Base-by-base conservation (phyloP, 139 green algal species). In the Deuterostichococcus epilithicus region DNA sequence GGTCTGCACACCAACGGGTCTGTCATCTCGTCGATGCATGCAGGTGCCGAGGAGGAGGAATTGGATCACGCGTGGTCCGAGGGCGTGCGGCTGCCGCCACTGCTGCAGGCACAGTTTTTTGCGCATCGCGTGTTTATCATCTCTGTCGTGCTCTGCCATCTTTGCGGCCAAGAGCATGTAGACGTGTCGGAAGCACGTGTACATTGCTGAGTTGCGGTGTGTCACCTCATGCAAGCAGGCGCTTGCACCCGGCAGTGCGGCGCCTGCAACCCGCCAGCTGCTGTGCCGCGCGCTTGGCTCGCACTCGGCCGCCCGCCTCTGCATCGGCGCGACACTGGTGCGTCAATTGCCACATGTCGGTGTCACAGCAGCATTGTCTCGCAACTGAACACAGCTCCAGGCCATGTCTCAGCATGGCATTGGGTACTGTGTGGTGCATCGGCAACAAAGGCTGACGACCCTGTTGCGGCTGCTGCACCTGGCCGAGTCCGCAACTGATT, bases 31-130 rank as follows among this genome's bases (percentile, higher is more conserved):
- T 63, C 13, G 42, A 8, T 5, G 18, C 28, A 20, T 63, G 52
- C 52, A 63, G 52, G 10, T 13, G 18, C 18, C 28, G 52, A 63
- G 13, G 52, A 63, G 3, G 20, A 63, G 10, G 52, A 63, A 20
- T 20, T 63, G 52, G 52, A 63, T n/a, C 52, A 63, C 52, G 5
- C 52, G 10, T 63, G 52, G 52, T 13, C 52, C 3, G 52, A 63
- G 52, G 77, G 70, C 5, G 58, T 88, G 6, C 65, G 77, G 15
- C 74, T 88, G 60, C 78, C 80, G 69, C 73, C 68, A 0, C 68
- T 87, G 78, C 72, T 88, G 75, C 52, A 63, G 52, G 52, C 18
- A 23, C 28, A 20, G 13, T 13, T 13, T 13, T 52, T 52, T 52
- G 42, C 42, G n/a, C 13, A 52, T 52, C 8, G 8, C 42, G 13